Evolutionary conservation across 371 early-diverging fungal genomes (phyloP).

Genomic region (Actinomortierella wolfii): DNA sequence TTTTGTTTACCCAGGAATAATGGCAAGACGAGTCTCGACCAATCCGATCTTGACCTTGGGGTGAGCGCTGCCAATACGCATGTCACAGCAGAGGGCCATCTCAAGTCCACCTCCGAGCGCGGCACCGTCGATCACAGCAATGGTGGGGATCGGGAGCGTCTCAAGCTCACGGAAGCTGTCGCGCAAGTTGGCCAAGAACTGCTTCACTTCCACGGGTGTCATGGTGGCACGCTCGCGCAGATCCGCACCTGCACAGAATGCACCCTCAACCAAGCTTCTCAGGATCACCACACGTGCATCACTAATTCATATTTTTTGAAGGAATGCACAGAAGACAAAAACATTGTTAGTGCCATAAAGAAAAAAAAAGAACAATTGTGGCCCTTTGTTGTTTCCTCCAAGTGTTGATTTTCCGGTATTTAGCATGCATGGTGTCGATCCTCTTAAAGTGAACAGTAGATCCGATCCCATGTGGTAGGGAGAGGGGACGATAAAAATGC

Average conservation of each 20-base stretch:
- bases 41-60: slow-evolving; percentile 82
- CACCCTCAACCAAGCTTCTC: slow-evolving; percentile 79
- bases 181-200: slow-evolving; percentile 82
- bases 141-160: slow-evolving; percentile 91
- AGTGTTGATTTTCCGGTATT: background rate
- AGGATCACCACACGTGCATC: slow-evolving; percentile 83
- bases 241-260: slow-evolving; percentile 97
- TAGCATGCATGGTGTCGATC: no score
- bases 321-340: background rate
- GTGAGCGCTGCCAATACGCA: slow-evolving; percentile 81
- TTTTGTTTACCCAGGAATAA: slow-evolving; percentile 87
- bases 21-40: slow-evolving; percentile 94
- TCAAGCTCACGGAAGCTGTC: slow-evolving; percentile 85
- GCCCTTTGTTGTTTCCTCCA: background rate
- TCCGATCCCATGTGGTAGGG: slow-evolving; percentile 1
- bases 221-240: slow-evolving; percentile 92
- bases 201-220: slow-evolving; percentile 79
- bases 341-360: background rate
- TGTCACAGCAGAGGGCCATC: slow-evolving; percentile 91
- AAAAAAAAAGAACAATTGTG: background rate
- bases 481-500: background rate
- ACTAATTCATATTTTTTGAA: slow-evolving; percentile 25
- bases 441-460: slow-evolving; percentile 24
- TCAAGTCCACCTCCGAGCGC: slow-evolving; percentile 97
- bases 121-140: slow-evolving; percentile 94